Conservation (phyloP, 192 early-diverging fungal species). For the Coemansia sp. region DNA sequence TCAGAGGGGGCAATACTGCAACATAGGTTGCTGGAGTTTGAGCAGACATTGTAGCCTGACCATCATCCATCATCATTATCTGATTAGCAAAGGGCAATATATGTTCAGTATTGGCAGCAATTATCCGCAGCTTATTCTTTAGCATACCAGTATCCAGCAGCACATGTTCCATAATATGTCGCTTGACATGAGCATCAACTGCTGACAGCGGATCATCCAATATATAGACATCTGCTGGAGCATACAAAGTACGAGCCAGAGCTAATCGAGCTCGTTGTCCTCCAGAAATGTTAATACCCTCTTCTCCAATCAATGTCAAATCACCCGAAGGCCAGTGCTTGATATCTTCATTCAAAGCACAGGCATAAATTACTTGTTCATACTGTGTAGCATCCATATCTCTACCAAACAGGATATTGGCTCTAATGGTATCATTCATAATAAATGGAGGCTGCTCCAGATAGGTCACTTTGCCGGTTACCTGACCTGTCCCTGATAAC, state of each 20-base stretch:
- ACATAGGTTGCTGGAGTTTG: background rate
- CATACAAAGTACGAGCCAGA: constrained; percentile 64
- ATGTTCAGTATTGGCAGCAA: background rate
- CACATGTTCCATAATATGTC: constrained; percentile 26
- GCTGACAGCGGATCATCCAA: constrained; percentile 27
- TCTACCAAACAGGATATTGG: constrained; percentile 38
- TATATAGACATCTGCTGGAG: constrained; percentile 54
- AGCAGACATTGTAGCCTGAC: background rate
- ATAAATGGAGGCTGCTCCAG: constrained; percentile 40
- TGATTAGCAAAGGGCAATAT: background rate
- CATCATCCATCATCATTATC: background rate
- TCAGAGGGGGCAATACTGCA: background rate
- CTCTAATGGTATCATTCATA: constrained; percentile 39
- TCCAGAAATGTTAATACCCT: constrained; percentile 59
- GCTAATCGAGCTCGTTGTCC: constrained; percentile 64
- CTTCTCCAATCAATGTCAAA: constrained; percentile 57
- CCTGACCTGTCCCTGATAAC: constrained; percentile 59
- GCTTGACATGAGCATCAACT: constrained; percentile 24
- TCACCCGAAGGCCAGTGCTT: constrained; percentile 26
- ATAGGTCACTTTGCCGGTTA: constrained; percentile 59
- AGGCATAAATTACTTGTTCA: constrained; percentile 20
- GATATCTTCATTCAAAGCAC: constrained; percentile 26
- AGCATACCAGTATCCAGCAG: constrained; percentile 1
- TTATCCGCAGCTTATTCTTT: background rate
- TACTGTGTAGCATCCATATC: constrained; percentile 18